Evolutionary conservation across 108 stramenopile genomes (phyloP), one percentile per base, ranked within the genome.

Genomic region (Cyclostephanos tholiformis): DNA sequence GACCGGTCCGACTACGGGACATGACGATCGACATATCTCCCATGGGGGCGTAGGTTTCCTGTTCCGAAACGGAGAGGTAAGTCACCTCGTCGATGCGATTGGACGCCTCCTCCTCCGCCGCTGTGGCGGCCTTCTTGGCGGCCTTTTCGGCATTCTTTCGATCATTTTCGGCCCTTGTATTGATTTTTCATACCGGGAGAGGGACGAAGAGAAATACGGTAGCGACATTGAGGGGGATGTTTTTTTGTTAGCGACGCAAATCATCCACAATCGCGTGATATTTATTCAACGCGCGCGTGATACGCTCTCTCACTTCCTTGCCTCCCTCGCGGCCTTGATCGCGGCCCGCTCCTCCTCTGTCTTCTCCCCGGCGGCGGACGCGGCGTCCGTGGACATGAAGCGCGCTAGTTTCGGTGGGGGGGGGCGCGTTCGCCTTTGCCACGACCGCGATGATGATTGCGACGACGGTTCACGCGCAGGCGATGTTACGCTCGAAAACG

Each of bases 101-200:
- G 49, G 89, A 76, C 32, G 65, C 88, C 69, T 90, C 91, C 58
- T 69, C 76, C 22, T 87, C 86, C 4, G 86, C 86, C 35, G 74
- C 68, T 68, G 82, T 48, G 12, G 89, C 89, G n/a, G 80, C 92
- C 65, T 93, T 87, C 60, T 89, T 88, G 0, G 87, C 89, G 22
- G 90, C 88, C 71, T 96, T 96, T 66, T 91, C 92, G 9, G 88
- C 86, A 78, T 92, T 91, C 8, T 70, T 58, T 0, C 90, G 89
- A 72, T 95, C 91, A 75, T 95, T 93, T 71, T 92, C 90, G 2
- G 92, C 95, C 82, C 86, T 87, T 55, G n/a, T n/a, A n/a, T n/a
- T n/a, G n/a, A n/a, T n/a, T n/a, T n/a, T n/a, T n/a, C n/a, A n/a
- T n/a, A n/a, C n/a, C n/a, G n/a, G n/a, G n/a, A n/a, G n/a, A n/a